phyloP scores from a whole-genome alignment of 1,139 yeast species.

The Ogataea hybrid region DNA sequence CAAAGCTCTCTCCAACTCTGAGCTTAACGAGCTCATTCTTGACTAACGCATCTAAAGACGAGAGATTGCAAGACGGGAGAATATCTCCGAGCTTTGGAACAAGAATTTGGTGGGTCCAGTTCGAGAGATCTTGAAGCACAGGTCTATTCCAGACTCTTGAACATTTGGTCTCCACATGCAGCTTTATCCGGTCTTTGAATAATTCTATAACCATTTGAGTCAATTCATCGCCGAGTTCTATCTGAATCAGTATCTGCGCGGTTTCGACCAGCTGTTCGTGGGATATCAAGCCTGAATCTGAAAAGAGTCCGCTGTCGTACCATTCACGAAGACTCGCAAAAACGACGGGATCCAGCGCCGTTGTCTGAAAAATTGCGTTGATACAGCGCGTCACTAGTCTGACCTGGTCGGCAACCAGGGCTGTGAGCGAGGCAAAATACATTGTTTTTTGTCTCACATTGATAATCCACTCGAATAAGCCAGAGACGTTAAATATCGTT shows the following conservation, averaged over 20 bases:
- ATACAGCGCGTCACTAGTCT: conserved; percentile 20
- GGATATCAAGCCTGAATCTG: conserved; percentile 1
- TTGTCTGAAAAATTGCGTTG: conserved; percentile 21
- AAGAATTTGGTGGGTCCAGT: conserved; percentile 40
- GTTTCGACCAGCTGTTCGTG: conserved; percentile 15
- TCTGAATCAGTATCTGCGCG: conserved; percentile 15
- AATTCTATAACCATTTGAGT: conserved; percentile 41
- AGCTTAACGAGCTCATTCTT: conserved; percentile 47
- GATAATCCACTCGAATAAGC: conserved; percentile 17
- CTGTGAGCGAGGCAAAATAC: conserved; percentile 13
- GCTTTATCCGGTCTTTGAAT: conserved; percentile 41
- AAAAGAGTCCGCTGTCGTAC: conserved; percentile 18
- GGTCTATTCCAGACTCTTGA: conserved; percentile 43
- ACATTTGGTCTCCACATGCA: conserved; percentile 38
- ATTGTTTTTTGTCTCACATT: conserved; percentile 10
- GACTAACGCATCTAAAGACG: conserved; percentile 34
- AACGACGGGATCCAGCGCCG: conserved; percentile 5
- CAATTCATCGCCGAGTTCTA: conserved; percentile 34
- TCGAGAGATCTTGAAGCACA: conserved; percentile 37
- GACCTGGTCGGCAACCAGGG: conserved; percentile 11
- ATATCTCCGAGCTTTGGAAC: conserved; percentile 35
- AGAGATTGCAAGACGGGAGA: conserved; percentile 27
- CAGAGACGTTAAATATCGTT: not conserved
- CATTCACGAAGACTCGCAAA: conserved; percentile 12
- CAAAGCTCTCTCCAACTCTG: conserved; percentile 64